A percentile compares a stretch with the other conserved stretches of the same genome.
Conservation (phyloP, 2,329 filamentous ascomycete genomes). For the Fusarium sp. region DNA sequence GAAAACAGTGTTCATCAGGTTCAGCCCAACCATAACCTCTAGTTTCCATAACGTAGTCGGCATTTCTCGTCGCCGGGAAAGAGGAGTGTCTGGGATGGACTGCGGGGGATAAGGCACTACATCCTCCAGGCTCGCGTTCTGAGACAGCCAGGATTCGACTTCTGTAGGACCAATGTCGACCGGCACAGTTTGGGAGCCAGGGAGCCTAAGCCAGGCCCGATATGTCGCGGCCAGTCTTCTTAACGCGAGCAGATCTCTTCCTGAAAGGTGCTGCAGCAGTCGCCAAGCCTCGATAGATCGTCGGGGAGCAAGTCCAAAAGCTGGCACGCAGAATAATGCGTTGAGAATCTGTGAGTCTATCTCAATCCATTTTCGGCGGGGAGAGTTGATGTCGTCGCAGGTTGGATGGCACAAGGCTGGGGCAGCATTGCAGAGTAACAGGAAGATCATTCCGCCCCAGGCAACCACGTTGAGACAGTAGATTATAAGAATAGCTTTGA, state of each 20-base stretch:
- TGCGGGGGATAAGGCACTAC: neutral
- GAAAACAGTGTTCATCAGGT: neutral
- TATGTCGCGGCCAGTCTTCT: neutral
- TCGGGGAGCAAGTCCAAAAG: conserved; percentile 86
- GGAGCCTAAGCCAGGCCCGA: neutral
- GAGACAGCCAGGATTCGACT: neutral
- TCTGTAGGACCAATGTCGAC: neutral
- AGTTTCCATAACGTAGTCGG: neutral
- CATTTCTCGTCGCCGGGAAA: neutral
- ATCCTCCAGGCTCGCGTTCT: neutral
- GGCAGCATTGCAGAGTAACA: neutral
- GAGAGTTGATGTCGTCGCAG: conserved; percentile 74
- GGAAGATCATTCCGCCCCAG: neutral
- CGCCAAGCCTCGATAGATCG: conserved; percentile 72
- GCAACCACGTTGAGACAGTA: neutral
- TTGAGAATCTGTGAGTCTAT: conserved; percentile 83
- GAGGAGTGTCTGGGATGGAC: neutral
- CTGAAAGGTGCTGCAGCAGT: neutral
- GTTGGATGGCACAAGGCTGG: neutral
- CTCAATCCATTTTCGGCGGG: conserved; percentile 84
- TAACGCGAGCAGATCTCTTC: neutral
- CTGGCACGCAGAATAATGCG: conserved; percentile 86
- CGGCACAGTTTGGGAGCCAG: neutral
- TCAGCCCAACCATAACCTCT: neutral
- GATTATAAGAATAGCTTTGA: neutral